Evolutionary conservation across 1,284 basidiomycete species (phyloP), one percentile per base, ranked within the genome.

Genomic region (Rhodotorula sp.): DNA sequence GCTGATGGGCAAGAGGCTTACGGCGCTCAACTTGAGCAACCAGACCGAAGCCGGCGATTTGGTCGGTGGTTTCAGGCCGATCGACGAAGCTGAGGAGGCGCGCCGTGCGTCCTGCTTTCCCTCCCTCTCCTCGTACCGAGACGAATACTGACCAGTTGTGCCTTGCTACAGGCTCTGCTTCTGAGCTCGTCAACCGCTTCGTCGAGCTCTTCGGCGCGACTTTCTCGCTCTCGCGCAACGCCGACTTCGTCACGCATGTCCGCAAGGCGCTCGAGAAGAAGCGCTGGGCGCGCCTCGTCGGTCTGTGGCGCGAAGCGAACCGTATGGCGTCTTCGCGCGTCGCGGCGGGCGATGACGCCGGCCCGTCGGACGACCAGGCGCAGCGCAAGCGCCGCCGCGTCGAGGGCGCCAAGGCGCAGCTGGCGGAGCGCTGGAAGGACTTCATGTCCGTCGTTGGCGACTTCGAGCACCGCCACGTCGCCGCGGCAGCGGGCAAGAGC

Each of bases 21-120:
- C 93, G 55, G 93, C 93, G 0, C 87, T 99, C 74, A 99, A 99
- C 80, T 82, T 99, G 79, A 97, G 94, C 3, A 95, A 97, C 79
- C 97, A 99, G 83, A 97, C 95, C 1, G 97, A 99, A 81, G 91
- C 93, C 7, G 90, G 92, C 7, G 97, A 99, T 82, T 84, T 99
- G 27, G 84, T 99, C 5, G 97, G 97, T 39, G 95, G 96, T 0
- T 96, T 97, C 83, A 95, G 95, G 80, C 97, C 97, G 19, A 85
- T 99, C 3, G 94, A 99, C 81, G 88, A 76, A 50, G 74, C 69
- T 2, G 78, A 79, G 37, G 78, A 79, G 65, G 75, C 77, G 6
- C 66, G 76, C 46, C 66, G 80, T 80, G 71, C 67, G 76, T 70
- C 13, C n/a, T 27, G 25, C 41, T 44, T 9, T 22, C 36, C 25